Percentiles rank a stretch among this genome's conserved stretches.
Evolutionary conservation across 1,284 basidiomycete species (phyloP).

Genomic region (Ceratobasidium sp.): DNA sequence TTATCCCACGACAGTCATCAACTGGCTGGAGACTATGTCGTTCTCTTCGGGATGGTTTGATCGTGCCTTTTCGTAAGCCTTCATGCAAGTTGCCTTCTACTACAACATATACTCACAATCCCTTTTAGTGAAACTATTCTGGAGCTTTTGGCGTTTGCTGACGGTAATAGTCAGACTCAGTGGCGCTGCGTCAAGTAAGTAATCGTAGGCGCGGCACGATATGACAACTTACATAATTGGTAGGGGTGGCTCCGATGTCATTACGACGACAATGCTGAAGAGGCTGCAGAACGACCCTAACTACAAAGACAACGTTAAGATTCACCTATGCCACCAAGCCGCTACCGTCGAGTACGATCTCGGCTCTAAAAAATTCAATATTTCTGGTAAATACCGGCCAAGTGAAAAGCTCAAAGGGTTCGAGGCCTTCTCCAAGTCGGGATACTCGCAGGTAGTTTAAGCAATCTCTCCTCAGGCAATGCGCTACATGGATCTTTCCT

Average conservation of each 20-base stretch:
- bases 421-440: slow-evolving; percentile 11
- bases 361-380: slow-evolving; percentile 46
- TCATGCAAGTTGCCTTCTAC: too few species aligned
- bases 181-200: slow-evolving; percentile 20
- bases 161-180: neutral
- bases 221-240: neutral
- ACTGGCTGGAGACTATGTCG: slow-evolving; percentile 13
- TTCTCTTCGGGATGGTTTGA: slow-evolving; percentile 21
- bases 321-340: neutral
- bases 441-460: slow-evolving; percentile 51
- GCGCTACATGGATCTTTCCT: slow-evolving; percentile 47
- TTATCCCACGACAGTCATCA: neutral
- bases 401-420: slow-evolving; percentile 39
- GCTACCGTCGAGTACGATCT: slow-evolving; percentile 49
- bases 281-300: slow-evolving; percentile 45
- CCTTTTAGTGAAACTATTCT: neutral
- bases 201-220: neutral
- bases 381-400: slow-evolving; percentile 41
- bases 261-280: slow-evolving; percentile 50
- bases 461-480: slow-evolving; percentile 49
- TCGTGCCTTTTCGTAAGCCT: slow-evolving; percentile 18
- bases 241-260: neutral
- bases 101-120: neutral
- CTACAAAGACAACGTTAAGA: neutral
- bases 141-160: neutral